phyloP scores from a whole-genome alignment of 2,329 filamentous ascomycete species.

The Clarireedia monteithiana region DNA sequence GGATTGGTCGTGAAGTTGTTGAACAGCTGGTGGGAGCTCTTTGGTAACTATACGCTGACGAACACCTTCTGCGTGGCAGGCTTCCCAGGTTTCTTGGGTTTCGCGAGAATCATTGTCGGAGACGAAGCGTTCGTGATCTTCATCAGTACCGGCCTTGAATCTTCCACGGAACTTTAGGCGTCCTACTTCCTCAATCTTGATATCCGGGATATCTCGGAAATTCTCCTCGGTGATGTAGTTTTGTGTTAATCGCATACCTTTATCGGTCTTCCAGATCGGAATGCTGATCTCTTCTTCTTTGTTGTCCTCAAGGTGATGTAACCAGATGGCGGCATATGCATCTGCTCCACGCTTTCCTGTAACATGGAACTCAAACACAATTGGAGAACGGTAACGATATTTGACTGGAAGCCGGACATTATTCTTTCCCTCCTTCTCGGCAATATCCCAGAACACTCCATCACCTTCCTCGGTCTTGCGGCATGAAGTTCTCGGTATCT shows the following conservation, averaged over 20 bases:
- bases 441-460: conserved; percentile 52
- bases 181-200: conserved; percentile 73
- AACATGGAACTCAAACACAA: conserved; percentile 80
- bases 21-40: conserved; percentile 64
- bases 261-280: conserved; percentile 83
- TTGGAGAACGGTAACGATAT: conserved; percentile 79
- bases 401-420: conserved; percentile 73
- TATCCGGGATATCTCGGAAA: conserved; percentile 58
- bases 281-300: conserved; percentile 71
- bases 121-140: conserved; percentile 76
- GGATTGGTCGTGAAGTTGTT: conserved; percentile 73
- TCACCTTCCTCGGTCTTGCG: conserved; percentile 50
- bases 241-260: conserved; percentile 69
- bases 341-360: conserved; percentile 61
- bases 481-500: conserved; percentile 57
- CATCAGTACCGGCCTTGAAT: conserved; percentile 87
- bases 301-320: conserved; percentile 76
- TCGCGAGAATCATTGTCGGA: conserved; percentile 83
- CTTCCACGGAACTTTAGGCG: conserved; percentile 70
- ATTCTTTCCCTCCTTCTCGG: conserved; percentile 39
- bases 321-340: conserved; percentile 76
- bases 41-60: conserved; percentile 61
- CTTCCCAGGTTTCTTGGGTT: conserved; percentile 92
- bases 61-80: conserved; percentile 81
- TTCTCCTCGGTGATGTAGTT: conserved; percentile 87